phyloP scores from a whole-genome alignment of 129 eudicot genomes.

The Flaveria brownii region DNA sequence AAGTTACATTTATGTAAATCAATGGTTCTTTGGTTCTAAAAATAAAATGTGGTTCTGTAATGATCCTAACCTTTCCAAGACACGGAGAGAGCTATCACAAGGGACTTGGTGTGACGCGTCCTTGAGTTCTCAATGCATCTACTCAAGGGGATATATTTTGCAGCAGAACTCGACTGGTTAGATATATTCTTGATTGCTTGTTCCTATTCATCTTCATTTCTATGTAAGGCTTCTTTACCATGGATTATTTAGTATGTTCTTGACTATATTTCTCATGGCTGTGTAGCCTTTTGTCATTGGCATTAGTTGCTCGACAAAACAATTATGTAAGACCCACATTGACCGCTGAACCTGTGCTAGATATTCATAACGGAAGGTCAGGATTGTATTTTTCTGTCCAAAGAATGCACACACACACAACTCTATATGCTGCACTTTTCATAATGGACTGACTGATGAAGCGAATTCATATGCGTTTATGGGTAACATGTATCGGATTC shows the following conservation, averaged over 20 bases:
- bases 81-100: too few relatives aligned
- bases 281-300: constrained; percentile 70
- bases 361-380: constrained; percentile 91
- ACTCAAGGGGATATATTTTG: too few relatives aligned
- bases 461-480: constrained; percentile 4
- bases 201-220: constrained; percentile 13
- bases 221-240: not conserved
- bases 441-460: not conserved
- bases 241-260: not conserved
- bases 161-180: too few relatives aligned
- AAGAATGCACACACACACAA: not conserved
- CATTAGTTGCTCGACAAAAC: constrained; percentile 92
- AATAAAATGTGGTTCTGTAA: too few relatives aligned
- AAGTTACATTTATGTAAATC: too few relatives aligned
- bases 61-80: too few relatives aligned
- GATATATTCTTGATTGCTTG: not conserved
- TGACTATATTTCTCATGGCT: constrained; percentile 5
- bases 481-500: constrained; percentile 13
- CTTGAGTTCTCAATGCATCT: too few relatives aligned
- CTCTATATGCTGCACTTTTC: constrained; percentile 14
- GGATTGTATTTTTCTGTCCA: constrained; percentile 14
- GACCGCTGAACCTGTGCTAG: constrained; percentile 68
- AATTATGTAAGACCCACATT: constrained; percentile 78
- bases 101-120: too few relatives aligned
- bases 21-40: too few relatives aligned